Base-by-base conservation (phyloP, 2,329 filamentous ascomycete genomes). In the Penicillium sp. region DNA sequence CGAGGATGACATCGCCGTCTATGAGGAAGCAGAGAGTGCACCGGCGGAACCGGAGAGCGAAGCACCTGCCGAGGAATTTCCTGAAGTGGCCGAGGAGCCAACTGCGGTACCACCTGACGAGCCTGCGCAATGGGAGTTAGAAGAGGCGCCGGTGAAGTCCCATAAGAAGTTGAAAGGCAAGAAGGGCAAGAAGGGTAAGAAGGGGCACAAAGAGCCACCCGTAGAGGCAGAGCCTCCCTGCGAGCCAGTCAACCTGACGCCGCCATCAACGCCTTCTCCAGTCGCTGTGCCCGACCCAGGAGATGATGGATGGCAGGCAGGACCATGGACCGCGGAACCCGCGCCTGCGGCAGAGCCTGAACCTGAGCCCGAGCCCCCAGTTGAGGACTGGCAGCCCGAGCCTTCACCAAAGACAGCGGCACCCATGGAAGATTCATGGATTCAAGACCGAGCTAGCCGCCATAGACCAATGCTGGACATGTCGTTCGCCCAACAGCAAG, bases 191-290 rank as follows among this genome's bases (percentile, higher is more conserved):
- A 69, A 69, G 45, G 59, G 61, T 8, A 69, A 69, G 49, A 70
- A 68, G 56, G 67, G 67, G 34, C 11, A 13, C 11, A 36, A 36
- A 49, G 63, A 61, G 49, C 53, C 53, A 11, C 39, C 44, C 10
- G 54, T 49, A 5, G 65, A 58, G 46, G 72, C 68, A 43, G 63
- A 70, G 43, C 47, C 53, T 27, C 54, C 59, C 10, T 22, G 11
- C 13, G 52, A 50, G 13, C 24, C 47, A n/a, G 52, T 50, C 38
- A 69, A 66, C 31, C 52, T 75, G 55, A 76, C 74, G 7, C 73
- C 74, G 2, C 74, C 74, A 16, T 69, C 67, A 18, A 75, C 73
- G 27, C 73, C 74, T 36, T 73, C 73, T 4, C 67, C 66, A 13
- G 57, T 60, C 52, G 8, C 49, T 56, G 44, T 54, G 42, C 40